phyloP scores from a whole-genome alignment of 208 protist genomes.

The Leishmania amazonensis region DNA sequence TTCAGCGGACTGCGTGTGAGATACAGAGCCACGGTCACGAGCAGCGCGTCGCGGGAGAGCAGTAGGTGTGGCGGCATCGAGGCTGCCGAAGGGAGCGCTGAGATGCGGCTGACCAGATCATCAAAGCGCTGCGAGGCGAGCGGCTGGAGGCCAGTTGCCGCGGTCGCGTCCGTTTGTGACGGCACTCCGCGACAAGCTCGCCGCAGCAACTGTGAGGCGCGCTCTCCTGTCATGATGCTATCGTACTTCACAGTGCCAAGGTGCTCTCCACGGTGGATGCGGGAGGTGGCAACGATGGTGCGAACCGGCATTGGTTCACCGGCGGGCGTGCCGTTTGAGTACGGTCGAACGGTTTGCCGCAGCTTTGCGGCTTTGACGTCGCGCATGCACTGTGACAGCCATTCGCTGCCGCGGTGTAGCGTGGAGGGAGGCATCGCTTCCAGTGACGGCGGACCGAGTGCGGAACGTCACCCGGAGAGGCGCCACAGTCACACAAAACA shows the following conservation, averaged over 20 bases:
- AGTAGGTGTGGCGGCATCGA: slow-evolving; percentile 23
- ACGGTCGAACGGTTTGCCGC: slow-evolving; percentile 20
- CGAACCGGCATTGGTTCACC: slow-evolving; percentile 42
- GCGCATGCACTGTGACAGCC: slow-evolving; percentile 32
- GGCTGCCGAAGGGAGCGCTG: slow-evolving; percentile 12
- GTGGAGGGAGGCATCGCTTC: slow-evolving; percentile 9
- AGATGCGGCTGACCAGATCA: slow-evolving; percentile 19
- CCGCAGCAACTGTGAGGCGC: slow-evolving; percentile 42
- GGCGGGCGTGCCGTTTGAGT: background rate
- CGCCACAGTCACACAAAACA: background rate
- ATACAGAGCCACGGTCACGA: slow-evolving; percentile 61
- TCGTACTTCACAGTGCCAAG: slow-evolving; percentile 47
- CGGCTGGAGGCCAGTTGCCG: slow-evolving; percentile 6
- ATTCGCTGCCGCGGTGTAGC: slow-evolving; percentile 17
- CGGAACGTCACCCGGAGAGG: background rate
- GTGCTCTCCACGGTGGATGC: slow-evolving; percentile 65
- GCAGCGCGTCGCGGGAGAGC: slow-evolving; percentile 65
- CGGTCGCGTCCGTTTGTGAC: background rate
- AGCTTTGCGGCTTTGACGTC: slow-evolving; percentile 30
- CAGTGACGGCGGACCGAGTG: background rate
- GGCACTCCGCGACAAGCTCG: slow-evolving; percentile 10
- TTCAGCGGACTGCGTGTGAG: slow-evolving; percentile 35
- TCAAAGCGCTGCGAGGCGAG: slow-evolving; percentile 28
- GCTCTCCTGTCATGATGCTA: slow-evolving; percentile 55
- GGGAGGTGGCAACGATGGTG: slow-evolving; percentile 47